Percentiles rank a stretch among this genome's conserved stretches.
Conservation (phyloP, 768 basidiomycete species). For the Mycena galericulata region DNA sequence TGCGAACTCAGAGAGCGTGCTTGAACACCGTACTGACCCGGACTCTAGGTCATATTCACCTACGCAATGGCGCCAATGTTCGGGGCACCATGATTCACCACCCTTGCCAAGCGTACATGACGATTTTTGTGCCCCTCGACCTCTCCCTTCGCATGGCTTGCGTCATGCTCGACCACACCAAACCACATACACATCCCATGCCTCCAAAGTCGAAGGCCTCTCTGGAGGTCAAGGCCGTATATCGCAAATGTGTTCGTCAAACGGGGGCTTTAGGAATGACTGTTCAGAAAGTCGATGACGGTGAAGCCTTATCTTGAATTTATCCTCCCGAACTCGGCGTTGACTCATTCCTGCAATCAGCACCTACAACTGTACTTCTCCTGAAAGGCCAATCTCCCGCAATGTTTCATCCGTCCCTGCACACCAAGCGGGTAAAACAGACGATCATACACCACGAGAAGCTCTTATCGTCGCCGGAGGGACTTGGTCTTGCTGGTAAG, state of each 20-base stretch:
- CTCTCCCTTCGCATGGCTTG: background rate
- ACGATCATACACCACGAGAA: background rate
- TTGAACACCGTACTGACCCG: too few species aligned
- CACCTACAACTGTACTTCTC: background rate
- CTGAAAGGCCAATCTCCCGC: background rate
- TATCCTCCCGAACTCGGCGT: background rate
- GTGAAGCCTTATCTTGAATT: background rate
- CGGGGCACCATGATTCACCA: too few species aligned
- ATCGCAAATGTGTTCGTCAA: background rate
- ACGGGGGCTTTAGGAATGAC: background rate
- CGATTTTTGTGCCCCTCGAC: background rate
- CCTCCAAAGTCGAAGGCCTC: background rate
- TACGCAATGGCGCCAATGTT: too few species aligned
- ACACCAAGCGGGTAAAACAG: background rate
- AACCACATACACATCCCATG: background rate
- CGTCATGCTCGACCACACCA: background rate
- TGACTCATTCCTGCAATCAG: too few species aligned
- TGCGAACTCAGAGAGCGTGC: too few species aligned
- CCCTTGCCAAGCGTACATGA: background rate
- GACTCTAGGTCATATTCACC: too few species aligned
- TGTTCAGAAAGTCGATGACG: background rate
- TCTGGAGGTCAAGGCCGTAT: background rate
- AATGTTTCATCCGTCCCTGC: background rate
- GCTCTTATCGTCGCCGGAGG: background rate
- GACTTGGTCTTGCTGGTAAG: background rate